Percentiles rank a stretch among this genome's conserved stretches.
Conservation (phyloP, 2,329 filamentous ascomycete genomes). For the Achaetomium macrosporum region DNA sequence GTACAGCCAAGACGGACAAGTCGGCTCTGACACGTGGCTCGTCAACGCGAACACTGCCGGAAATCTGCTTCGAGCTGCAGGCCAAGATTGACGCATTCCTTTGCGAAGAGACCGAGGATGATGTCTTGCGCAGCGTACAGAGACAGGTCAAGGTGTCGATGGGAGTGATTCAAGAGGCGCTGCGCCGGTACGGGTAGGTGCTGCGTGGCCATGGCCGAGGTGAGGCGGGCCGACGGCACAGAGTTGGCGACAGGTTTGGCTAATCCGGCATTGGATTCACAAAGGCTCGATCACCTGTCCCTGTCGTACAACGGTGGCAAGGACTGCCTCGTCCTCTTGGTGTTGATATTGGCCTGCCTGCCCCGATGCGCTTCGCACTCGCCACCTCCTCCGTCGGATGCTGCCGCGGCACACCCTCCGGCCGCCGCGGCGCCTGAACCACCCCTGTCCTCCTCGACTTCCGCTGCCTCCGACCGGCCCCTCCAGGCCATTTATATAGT, state of each 20-base stretch:
- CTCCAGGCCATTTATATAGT: slow-evolving; percentile 87
- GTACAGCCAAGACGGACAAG: neutral
- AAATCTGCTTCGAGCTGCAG: slow-evolving; percentile 49
- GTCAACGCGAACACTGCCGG: slow-evolving; percentile 28
- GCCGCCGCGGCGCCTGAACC: neutral
- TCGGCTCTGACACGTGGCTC: neutral
- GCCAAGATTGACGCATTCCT: slow-evolving; percentile 62
- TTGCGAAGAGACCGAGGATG: slow-evolving; percentile 48
- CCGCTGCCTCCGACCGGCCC: slow-evolving; percentile 33
- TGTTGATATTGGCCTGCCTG: slow-evolving; percentile 71
- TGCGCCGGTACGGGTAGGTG: slow-evolving; percentile 67
- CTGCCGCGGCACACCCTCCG: no score
- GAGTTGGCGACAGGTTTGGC: neutral
- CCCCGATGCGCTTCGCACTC: slow-evolving; percentile 28
- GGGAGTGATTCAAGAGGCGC: slow-evolving; percentile 66
- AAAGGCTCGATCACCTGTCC: slow-evolving; percentile 69
- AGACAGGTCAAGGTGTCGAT: slow-evolving; percentile 67
- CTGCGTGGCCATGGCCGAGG: slow-evolving; percentile 15
- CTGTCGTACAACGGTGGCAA: slow-evolving; percentile 98
- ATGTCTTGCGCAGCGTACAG: slow-evolving; percentile 61
- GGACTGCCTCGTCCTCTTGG: slow-evolving; percentile 87
- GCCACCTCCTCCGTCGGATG: slow-evolving; percentile 20
- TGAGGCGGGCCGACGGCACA: slow-evolving; percentile 12
- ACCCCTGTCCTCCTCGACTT: neutral
- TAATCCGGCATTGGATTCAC: slow-evolving; percentile 6